Conservation (phyloP, 2,329 filamentous ascomycete species). For the Claviceps spartinae region DNA sequence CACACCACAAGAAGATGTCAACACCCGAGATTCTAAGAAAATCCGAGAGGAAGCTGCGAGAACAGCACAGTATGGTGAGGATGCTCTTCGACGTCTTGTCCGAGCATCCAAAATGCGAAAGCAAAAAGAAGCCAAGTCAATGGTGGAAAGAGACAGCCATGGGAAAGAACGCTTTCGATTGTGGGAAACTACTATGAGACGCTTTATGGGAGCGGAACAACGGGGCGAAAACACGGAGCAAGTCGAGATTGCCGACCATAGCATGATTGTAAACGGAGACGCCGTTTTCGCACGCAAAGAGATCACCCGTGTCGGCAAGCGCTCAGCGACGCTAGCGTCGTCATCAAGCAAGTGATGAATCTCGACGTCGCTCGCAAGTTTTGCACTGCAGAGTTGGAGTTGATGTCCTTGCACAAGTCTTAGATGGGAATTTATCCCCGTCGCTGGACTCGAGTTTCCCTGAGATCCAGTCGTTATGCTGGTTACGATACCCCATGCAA, state of each 20-base stretch:
- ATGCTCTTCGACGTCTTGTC: slow-evolving; percentile 44
- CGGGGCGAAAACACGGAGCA: slow-evolving; percentile 21
- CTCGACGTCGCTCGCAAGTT: neutral
- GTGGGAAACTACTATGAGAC: slow-evolving; percentile 49
- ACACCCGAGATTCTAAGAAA: slow-evolving; percentile 37
- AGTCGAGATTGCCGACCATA: slow-evolving; percentile 45
- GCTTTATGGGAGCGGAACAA: slow-evolving; percentile 29
- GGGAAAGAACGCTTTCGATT: slow-evolving; percentile 43
- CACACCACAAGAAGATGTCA: slow-evolving; percentile 37
- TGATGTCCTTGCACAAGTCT: neutral
- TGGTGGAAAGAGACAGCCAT: slow-evolving; percentile 37
- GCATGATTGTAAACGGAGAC: slow-evolving; percentile 50
- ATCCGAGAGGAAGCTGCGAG: slow-evolving; percentile 46
- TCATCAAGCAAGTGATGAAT: neutral
- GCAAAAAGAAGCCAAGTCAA: slow-evolving; percentile 47
- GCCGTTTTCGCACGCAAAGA: slow-evolving; percentile 39
- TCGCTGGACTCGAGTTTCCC: neutral
- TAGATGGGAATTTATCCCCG: neutral
- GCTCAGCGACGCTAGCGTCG: slow-evolving; percentile 15
- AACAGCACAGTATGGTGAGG: slow-evolving; percentile 48
- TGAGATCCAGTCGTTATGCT: neutral
- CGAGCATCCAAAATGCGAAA: slow-evolving; percentile 50
- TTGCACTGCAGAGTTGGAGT: neutral
- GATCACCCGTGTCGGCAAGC: slow-evolving; percentile 32
- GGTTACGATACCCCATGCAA: slow-evolving; percentile 1